Percentiles rank a stretch among this genome's conserved stretches.
Evolutionary conservation across 1,139 yeast species (phyloP).

Genomic region (Blastobotrys aristatus): DNA sequence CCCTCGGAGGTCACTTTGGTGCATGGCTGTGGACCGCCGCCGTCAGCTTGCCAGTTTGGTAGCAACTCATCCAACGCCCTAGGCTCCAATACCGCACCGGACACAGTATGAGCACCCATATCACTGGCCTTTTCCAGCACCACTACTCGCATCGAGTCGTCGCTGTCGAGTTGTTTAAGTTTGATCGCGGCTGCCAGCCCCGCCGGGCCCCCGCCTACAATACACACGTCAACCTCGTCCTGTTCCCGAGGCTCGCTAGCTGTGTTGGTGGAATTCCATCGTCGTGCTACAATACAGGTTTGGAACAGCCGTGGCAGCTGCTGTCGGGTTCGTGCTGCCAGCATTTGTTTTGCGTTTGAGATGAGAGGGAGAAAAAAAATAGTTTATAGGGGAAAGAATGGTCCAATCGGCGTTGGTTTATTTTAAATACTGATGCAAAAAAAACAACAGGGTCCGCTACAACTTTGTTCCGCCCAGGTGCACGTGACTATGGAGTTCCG

Average conservation of each 20-base stretch:
- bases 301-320: not conserved
- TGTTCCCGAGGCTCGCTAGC: constrained; percentile 57
- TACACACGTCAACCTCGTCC: constrained; percentile 87
- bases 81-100: constrained; percentile 95
- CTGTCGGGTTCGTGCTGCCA: not conserved
- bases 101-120: constrained; percentile 80
- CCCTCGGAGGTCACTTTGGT: constrained; percentile 72
- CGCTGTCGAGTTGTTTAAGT: constrained; percentile 79
- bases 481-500: no score
- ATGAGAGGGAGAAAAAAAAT: not conserved
- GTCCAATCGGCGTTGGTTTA: no score
- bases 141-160: constrained; percentile 71
- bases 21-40: constrained; percentile 68
- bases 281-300: not conserved
- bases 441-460: no score
- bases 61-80: constrained; percentile 77
- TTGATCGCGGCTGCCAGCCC: constrained; percentile 92
- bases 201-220: constrained; percentile 98
- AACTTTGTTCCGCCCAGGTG: no score
- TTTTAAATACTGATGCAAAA: no score
- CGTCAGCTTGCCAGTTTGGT: constrained; percentile 54
- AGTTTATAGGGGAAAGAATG: not conserved
- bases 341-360: not conserved
- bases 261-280: not conserved
- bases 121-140: constrained; percentile 91